phyloP scores from a whole-genome alignment of 371 early-diverging fungal genomes.

The Mortierella polycephala region DNA sequence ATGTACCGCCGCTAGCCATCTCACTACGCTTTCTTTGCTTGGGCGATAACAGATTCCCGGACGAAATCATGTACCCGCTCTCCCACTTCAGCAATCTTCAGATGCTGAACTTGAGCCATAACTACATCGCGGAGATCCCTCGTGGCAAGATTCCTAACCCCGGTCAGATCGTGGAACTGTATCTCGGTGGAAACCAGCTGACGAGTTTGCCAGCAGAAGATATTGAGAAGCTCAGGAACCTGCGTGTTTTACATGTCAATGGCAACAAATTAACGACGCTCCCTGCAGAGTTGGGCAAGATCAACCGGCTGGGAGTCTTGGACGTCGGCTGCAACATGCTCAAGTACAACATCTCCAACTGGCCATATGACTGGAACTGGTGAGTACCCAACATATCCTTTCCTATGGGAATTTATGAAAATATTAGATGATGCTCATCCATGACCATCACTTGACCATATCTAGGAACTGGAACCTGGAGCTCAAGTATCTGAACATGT shows the following conservation, averaged over 20 bases:
- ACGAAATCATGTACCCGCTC: conserved; percentile 83
- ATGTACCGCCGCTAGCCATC: conserved; percentile 67
- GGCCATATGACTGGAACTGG: conserved; percentile 98
- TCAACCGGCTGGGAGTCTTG: conserved; percentile 76
- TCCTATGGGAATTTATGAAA: too few relatives aligned
- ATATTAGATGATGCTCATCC: neutral
- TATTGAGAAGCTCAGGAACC: conserved; percentile 74
- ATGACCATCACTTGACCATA: neutral
- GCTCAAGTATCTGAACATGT: conserved; percentile 89
- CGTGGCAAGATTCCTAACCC: conserved; percentile 60
- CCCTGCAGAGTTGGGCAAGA: conserved; percentile 92
- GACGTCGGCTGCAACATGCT: conserved; percentile 91
- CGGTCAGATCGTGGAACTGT: conserved; percentile 75
- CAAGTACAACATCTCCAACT: conserved; percentile 94
- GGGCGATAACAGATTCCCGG: conserved; percentile 87
- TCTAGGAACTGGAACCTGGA: conserved; percentile 89
- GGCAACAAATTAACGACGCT: conserved; percentile 91
- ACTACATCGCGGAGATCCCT: conserved; percentile 85
- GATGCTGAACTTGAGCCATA: conserved; percentile 85
- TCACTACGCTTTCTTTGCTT: conserved; percentile 74
- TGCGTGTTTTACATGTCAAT: conserved; percentile 85
- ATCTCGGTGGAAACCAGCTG: conserved; percentile 88
- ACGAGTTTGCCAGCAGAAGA: conserved; percentile 89
- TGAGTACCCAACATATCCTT: conserved; percentile 33
- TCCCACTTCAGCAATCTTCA: conserved; percentile 77